A percentile compares a stretch with the other conserved stretches of the same genome.
Conservation (phyloP, 495 filamentous ascomycete genomes). For the Talaromyces adpressus region DNA sequence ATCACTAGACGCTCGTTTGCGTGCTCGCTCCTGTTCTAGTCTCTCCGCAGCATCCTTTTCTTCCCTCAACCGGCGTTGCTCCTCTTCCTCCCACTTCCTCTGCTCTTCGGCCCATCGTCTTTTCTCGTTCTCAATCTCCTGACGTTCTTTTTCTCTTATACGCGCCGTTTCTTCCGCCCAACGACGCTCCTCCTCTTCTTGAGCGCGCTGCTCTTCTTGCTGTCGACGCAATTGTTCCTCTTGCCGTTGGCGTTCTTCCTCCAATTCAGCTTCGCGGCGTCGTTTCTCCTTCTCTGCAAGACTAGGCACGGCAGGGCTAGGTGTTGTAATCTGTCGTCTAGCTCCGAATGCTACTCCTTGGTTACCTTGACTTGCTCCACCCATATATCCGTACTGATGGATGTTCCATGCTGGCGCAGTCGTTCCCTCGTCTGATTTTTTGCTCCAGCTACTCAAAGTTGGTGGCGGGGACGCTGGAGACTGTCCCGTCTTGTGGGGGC, state of each 20-base stretch:
- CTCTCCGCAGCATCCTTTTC: slow-evolving; percentile 65
- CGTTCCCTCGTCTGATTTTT: slow-evolving; percentile 65
- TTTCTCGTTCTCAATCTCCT: slow-evolving; percentile 67
- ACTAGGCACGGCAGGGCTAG: slow-evolving; percentile 70
- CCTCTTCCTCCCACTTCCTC: slow-evolving; percentile 72
- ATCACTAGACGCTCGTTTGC: slow-evolving; percentile 52
- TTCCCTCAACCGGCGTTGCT: slow-evolving; percentile 64
- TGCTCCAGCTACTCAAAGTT: slow-evolving; percentile 84
- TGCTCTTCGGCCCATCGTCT: slow-evolving; percentile 80
- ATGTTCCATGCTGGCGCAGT: slow-evolving; percentile 97
- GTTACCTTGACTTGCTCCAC: slow-evolving; percentile 92
- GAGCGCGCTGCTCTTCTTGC: slow-evolving; percentile 60
- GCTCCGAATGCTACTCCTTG: slow-evolving; percentile 89
- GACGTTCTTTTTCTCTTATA: slow-evolving; percentile 60
- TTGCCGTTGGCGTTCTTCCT: slow-evolving; percentile 59
- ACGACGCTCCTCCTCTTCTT: slow-evolving; percentile 61
- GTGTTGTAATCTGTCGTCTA: slow-evolving; percentile 83
- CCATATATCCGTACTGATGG: slow-evolving; percentile 97
- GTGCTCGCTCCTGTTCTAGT: slow-evolving; percentile 59
- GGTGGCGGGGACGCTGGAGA: slow-evolving; percentile 33
- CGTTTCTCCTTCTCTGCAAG: slow-evolving; percentile 59
- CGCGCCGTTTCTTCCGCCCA: slow-evolving; percentile 76
- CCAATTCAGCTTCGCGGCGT: slow-evolving; percentile 43
- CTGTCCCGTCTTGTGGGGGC: slow-evolving; percentile 49
- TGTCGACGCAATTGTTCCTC: slow-evolving; percentile 57